Conservation (phyloP, 2,329 filamentous ascomycete species). For the Pseudocercospora ulei region DNA sequence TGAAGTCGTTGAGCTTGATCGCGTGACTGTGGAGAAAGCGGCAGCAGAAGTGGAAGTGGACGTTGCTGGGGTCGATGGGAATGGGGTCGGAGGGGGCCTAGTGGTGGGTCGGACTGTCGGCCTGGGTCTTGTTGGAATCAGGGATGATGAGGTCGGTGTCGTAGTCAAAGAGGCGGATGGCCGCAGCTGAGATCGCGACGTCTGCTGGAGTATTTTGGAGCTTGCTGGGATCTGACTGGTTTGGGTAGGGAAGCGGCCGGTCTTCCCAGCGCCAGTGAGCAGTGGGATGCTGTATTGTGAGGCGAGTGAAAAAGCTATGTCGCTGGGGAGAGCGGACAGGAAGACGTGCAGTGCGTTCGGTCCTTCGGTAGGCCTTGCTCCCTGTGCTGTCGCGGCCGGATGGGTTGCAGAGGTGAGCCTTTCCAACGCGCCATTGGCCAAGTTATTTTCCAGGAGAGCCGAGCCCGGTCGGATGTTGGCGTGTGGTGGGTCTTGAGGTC, state of each 20-base stretch:
- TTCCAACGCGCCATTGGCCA: neutral
- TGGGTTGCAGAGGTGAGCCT: neutral
- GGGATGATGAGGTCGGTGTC: slow-evolving; percentile 2
- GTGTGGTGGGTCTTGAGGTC: neutral
- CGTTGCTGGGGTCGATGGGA: slow-evolving; percentile 1
- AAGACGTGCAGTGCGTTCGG: slow-evolving; percentile 12
- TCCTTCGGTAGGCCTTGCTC: slow-evolving; percentile 8
- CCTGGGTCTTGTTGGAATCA: slow-evolving; percentile 1
- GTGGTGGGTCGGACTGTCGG: neutral
- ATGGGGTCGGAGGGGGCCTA: slow-evolving; percentile 4
- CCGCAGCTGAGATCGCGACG: neutral
- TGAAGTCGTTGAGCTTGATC: slow-evolving; percentile 9
- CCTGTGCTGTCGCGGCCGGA: slow-evolving; percentile 2
- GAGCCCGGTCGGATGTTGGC: neutral
- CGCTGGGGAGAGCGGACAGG: slow-evolving; percentile 14
- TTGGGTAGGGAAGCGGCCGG: slow-evolving; percentile 2
- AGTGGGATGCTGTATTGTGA: slow-evolving; percentile 9
- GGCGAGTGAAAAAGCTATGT: slow-evolving; percentile 11
- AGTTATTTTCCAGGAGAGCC: neutral
- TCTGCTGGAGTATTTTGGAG: slow-evolving; percentile 1
- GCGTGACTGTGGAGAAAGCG: slow-evolving; percentile 7
- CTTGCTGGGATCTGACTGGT: neutral
- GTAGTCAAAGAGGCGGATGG: neutral
- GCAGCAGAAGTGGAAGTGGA: slow-evolving; percentile 8
- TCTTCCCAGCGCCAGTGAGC: too few relatives aligned